Evolutionary conservation across 1,284 basidiomycete species (phyloP), one percentile per base, ranked within the genome.

Genomic region (Porodaedalea pini): DNA sequence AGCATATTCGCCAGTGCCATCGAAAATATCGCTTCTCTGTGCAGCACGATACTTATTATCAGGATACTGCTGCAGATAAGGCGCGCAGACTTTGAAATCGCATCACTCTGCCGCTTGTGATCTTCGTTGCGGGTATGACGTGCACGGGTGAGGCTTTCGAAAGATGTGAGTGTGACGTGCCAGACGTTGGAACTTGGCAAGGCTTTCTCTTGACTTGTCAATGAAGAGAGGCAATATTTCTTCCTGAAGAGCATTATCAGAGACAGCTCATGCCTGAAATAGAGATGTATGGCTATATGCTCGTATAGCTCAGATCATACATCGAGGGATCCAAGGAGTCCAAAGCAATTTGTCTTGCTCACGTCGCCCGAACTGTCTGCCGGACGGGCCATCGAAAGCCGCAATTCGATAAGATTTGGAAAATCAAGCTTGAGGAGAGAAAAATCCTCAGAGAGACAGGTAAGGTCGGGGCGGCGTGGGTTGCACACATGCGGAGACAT

Each of bases 321-420:
- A 23, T 19, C n/a, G 41, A 27, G 31, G 21, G 19, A 13, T 17
- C 32, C 47, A 49, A 36, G 32, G 29, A 25, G 21, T 45, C 37
- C 23, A 54, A 21, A 15, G 17, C 15, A 23, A 41, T 23, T 11
- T 32, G 43, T 17, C 19, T 25, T 23, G 17, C 29, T 13, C 32
- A 27, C 43, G 29, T 37, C 43, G 40, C 32, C 17, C 17, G 19
- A 17, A 27, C 36, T 34, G 7, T n/a, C 29, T 25, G 19, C 32
- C 7, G 45, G 32, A 25, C 17, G 27, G 17, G 15, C 17, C 43
- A 17, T 44, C 19, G 53, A 45, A 2, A 56, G 45, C 13, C 54
- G 31, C 11, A 56, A 19, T 25, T 56, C 54, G 1, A 29, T n/a
- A n/a, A 56, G 37, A 32, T 56, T 56, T 10, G 54, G 48, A 23